phyloP scores from a whole-genome alignment of 2,329 filamentous ascomycete genomes.

The Cytospora mali region DNA sequence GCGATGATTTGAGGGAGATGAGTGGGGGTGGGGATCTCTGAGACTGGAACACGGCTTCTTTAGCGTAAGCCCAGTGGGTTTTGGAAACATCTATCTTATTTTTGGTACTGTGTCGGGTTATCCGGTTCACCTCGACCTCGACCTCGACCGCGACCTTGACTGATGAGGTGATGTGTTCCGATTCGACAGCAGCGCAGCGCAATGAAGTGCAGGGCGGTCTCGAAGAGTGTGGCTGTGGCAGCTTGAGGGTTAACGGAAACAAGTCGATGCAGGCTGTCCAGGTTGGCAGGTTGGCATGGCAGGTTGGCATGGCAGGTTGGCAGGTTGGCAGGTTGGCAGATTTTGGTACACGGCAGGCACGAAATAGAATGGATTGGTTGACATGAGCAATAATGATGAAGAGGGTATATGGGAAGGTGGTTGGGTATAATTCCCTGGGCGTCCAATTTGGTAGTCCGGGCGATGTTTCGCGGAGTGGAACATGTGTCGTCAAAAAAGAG shows the following conservation, averaged over 20 bases:
- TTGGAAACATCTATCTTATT: slow-evolving; percentile 6
- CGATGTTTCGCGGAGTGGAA: slow-evolving; percentile 27
- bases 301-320: not conserved
- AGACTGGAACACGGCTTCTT: slow-evolving; percentile 19
- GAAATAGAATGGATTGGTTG: slow-evolving; percentile 7
- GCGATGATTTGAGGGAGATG: slow-evolving; percentile 27
- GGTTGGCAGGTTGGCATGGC: not conserved
- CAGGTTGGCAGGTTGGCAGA: not conserved
- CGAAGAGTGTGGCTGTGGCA: not conserved
- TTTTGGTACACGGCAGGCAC: too few species aligned
- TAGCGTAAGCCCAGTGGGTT: slow-evolving; percentile 15
- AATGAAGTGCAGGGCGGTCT: not conserved
- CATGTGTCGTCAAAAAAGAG: slow-evolving; percentile 40
- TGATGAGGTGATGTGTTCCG: not conserved
- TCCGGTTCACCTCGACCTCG: not conserved
- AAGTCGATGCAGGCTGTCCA: not conserved
- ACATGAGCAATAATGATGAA: slow-evolving; percentile 18
- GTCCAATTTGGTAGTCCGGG: slow-evolving; percentile 6
- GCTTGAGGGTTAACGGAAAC: not conserved
- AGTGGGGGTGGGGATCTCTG: slow-evolving; percentile 14
- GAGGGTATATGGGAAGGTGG: slow-evolving; percentile 25
- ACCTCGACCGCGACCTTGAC: too few species aligned
- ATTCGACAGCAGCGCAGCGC: not conserved
- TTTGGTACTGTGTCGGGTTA: slow-evolving; percentile 5
- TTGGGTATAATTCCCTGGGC: slow-evolving; percentile 18